phyloP scores from a whole-genome alignment of 2,329 filamentous ascomycete genomes.

The Dendrostoma leiphaemia region DNA sequence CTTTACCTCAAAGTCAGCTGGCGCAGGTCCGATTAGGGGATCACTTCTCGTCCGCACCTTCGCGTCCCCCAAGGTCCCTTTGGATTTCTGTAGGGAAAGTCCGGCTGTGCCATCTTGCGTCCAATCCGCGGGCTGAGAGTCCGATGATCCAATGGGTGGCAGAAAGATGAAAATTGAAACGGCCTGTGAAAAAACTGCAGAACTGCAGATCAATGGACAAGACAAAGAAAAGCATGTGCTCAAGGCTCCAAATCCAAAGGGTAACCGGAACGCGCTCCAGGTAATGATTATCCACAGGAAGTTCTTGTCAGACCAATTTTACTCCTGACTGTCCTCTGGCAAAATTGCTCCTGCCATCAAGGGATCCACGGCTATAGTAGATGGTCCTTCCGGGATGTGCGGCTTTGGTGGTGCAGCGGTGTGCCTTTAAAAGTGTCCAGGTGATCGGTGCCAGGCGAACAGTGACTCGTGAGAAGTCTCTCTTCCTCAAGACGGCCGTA shows the following conservation, averaged over 20 bases:
- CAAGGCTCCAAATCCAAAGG: constrained; percentile 4
- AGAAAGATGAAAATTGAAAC: constrained; percentile 15
- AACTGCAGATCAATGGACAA: constrained; percentile 6
- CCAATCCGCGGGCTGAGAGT: constrained; percentile 8
- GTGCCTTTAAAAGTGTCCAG: constrained; percentile 12
- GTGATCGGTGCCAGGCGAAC: constrained; percentile 12
- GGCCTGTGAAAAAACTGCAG: constrained; percentile 16
- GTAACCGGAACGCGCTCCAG: constrained; percentile 5
- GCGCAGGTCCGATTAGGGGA: constrained; percentile 10
- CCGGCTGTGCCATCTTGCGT: constrained; percentile 44
- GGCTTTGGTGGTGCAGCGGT: constrained; percentile 15
- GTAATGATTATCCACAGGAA: constrained; percentile 8
- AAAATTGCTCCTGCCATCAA: constrained; percentile 11
- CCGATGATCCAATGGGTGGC: constrained; percentile 30
- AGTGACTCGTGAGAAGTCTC: constrained; percentile 15
- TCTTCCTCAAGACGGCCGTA: constrained; percentile 9
- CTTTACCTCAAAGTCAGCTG: constrained; percentile 24
- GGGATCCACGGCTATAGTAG: constrained; percentile 17
- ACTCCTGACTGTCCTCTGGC: constrained; percentile 12
- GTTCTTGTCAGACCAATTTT: constrained; percentile 15
- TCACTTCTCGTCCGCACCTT: constrained; percentile 43
- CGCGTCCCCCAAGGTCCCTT: constrained; percentile 19
- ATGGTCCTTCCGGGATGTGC: constrained; percentile 16
- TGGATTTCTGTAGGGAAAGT: constrained; percentile 46
- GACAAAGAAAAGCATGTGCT: constrained; percentile 12